These are phyloP conservation scores for Aspergillus leporis DNA, from an alignment of 495 filamentous ascomycete genomes.

Conservation along the genomic window DNA sequence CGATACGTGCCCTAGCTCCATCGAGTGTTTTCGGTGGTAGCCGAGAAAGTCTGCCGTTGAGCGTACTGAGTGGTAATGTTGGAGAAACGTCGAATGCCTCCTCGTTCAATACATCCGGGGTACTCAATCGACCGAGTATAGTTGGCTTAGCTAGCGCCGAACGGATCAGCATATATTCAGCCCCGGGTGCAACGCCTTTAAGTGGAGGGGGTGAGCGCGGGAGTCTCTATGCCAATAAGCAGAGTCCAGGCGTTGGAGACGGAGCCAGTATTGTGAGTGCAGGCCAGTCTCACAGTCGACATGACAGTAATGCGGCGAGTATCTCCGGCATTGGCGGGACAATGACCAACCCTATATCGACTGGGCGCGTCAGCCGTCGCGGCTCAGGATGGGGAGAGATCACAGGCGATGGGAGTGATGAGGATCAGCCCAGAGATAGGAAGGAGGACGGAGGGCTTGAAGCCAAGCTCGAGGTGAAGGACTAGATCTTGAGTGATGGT, in stretches of 20 bases:
- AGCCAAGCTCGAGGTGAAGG: neutral
- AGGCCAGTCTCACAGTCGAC: constrained; percentile 69
- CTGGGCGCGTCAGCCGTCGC: constrained; percentile 57
- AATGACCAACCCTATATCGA: constrained; percentile 41
- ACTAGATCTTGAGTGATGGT: neutral
- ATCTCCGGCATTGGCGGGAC: constrained; percentile 56
- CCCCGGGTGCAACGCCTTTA: constrained; percentile 66
- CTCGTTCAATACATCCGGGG: constrained; percentile 51
- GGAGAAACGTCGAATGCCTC: constrained; percentile 54
- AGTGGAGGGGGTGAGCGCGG: constrained; percentile 68
- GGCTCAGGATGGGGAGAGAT: constrained; percentile 66
- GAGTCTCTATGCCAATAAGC: constrained; percentile 76
- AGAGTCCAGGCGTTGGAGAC: constrained; percentile 59
- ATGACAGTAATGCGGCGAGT: constrained; percentile 80
- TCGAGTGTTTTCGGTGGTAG: constrained; percentile 91
- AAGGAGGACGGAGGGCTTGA: constrained; percentile 20
- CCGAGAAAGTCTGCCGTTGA: constrained; percentile 82
- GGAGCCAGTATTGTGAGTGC: constrained; percentile 78
- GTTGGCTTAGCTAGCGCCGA: constrained; percentile 69
- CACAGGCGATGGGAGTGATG: constrained; percentile 45
- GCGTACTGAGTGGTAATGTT: constrained; percentile 78
- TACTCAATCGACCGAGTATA: constrained; percentile 52
- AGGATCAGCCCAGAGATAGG: constrained; percentile 26
- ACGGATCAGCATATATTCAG: constrained; percentile 83
- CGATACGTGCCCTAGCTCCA: constrained; percentile 86